Evolutionary conservation across 768 basidiomycete species (phyloP), one percentile per base, ranked within the genome.

Genomic region (Lactarius hengduanensis): DNA sequence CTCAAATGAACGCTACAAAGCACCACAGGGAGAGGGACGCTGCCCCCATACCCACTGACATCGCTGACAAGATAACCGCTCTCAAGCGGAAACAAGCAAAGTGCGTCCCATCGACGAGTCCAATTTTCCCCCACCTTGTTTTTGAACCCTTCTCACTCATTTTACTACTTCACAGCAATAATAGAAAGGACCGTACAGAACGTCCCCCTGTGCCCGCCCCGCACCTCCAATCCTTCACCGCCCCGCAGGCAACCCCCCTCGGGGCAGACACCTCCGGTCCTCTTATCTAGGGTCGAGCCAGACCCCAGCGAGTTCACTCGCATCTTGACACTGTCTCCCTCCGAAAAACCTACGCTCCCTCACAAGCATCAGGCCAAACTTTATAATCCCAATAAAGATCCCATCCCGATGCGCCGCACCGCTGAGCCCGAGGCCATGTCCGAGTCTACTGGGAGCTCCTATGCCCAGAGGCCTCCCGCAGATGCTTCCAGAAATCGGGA

Each of bases 241-340:
- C 72, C 68, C 64, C 73, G 53, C 73, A 79, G 54, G 76, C 78
- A 59, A 70, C 76, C 68, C 57, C 77, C 63, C 73, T 78, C 59
- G 80, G 87, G 20, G 57, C 72, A 64, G 22, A 62, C 73, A n/a
- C 73, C 79, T 32, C 77, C 78, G 55, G 71, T 76, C 61, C 59
- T 78, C 60, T 73, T 77, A 8, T 76, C 79, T 60, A 77, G 75
- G 57, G 65, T 74, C 41, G 86, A 89, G 61, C 83, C 89, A 8
- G 88, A 90, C 75, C 81, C 84, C 55, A 88, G 87, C 69, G 89
- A 90, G 61, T 92, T 92, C 73, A 86, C 85, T 54, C 86, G 90
- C 28, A 78, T 82, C 40, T 83, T 92, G 72, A 87, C 83, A 74
- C 88, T 91, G 22, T 89, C 90, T 6, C 76, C 82, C 26, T 71